phyloP scores from a whole-genome alignment of 805 yeast species.

The Lipomyces sp. region DNA sequence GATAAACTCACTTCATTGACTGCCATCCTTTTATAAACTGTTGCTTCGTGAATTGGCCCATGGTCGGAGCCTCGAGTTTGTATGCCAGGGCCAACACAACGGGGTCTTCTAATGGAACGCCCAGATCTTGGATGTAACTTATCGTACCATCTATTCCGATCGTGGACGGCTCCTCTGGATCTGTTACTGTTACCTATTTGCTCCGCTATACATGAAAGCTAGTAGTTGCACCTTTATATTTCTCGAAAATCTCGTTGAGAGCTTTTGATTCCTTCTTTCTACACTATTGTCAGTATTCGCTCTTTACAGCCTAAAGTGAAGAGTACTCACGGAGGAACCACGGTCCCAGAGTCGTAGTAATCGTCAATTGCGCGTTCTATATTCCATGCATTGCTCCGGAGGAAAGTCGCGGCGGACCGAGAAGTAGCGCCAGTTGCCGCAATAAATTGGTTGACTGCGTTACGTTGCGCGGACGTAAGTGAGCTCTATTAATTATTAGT shows the following conservation, averaged over 20 bases:
- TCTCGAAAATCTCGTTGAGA: constrained; percentile 38
- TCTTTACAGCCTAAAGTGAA: neutral
- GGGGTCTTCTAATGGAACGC: constrained; percentile 74
- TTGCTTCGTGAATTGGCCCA: constrained; percentile 62
- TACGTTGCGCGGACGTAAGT: constrained; percentile 21
- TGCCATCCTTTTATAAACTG: constrained; percentile 67
- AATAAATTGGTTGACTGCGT: constrained; percentile 26
- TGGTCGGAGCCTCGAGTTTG: constrained; percentile 65
- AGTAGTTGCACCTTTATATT: constrained; percentile 38
- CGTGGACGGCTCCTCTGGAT: constrained; percentile 41
- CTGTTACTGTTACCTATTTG: constrained; percentile 2
- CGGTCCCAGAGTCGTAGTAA: constrained; percentile 39
- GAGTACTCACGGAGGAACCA: neutral
- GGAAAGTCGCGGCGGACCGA: constrained; percentile 24
- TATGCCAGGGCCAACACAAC: constrained; percentile 72
- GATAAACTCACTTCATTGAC: constrained; percentile 38
- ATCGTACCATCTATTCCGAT: constrained; percentile 85
- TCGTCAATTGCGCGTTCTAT: constrained; percentile 46
- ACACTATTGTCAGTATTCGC: neutral
- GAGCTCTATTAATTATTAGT: constrained; percentile 18
- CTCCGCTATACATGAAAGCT: neutral
- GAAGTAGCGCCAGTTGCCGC: constrained; percentile 28
- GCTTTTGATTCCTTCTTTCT: constrained; percentile 21
- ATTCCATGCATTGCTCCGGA: constrained; percentile 41
- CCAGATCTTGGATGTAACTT: constrained; percentile 66